Conservation (phyloP, 768 basidiomycete species). For the Tylopilus balloui region DNA sequence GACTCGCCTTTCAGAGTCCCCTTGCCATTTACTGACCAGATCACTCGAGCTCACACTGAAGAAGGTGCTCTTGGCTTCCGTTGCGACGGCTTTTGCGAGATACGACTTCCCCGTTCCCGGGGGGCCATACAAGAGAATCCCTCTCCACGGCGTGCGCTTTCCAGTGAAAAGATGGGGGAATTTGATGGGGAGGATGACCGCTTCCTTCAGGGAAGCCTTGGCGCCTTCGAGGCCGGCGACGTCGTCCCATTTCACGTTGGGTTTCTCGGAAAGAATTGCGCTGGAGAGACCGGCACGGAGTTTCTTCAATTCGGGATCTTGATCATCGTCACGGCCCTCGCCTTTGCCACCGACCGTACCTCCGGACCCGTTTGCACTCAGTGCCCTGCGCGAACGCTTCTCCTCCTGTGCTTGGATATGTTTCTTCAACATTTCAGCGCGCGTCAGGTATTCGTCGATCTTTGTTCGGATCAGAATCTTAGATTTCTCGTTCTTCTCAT, state of each 20-base stretch:
- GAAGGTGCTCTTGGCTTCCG: slow-evolving; percentile 98
- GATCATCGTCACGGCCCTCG: slow-evolving; percentile 56
- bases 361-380: slow-evolving; percentile 46
- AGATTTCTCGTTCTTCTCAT: slow-evolving; percentile 93
- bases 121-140: slow-evolving; percentile 94
- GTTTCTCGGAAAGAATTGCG: slow-evolving; percentile 89
- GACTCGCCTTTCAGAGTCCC: slow-evolving; percentile 89
- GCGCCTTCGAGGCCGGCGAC: slow-evolving; percentile 95
- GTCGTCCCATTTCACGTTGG: slow-evolving; percentile 97
- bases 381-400: slow-evolving; percentile 44
- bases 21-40: slow-evolving; percentile 99
- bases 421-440: slow-evolving; percentile 88
- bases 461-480: slow-evolving; percentile 82
- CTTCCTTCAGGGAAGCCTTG: slow-evolving; percentile 95
- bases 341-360: slow-evolving; percentile 42
- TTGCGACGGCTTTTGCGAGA: slow-evolving; percentile 97
- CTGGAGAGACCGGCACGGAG: slow-evolving; percentile 84
- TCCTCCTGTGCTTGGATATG: slow-evolving; percentile 66
- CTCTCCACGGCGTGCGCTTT: slow-evolving; percentile 95
- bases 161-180: slow-evolving; percentile 98
- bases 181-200: slow-evolving; percentile 99
- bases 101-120: slow-evolving; percentile 97
- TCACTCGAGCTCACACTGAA: slow-evolving; percentile 95
- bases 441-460: slow-evolving; percentile 85
- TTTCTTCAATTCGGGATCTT: slow-evolving; percentile 94